These are phyloP conservation scores for Aspergillus fijiensis DNA, from an alignment of 2,329 filamentous ascomycete genomes.

Conservation along the genomic window DNA sequence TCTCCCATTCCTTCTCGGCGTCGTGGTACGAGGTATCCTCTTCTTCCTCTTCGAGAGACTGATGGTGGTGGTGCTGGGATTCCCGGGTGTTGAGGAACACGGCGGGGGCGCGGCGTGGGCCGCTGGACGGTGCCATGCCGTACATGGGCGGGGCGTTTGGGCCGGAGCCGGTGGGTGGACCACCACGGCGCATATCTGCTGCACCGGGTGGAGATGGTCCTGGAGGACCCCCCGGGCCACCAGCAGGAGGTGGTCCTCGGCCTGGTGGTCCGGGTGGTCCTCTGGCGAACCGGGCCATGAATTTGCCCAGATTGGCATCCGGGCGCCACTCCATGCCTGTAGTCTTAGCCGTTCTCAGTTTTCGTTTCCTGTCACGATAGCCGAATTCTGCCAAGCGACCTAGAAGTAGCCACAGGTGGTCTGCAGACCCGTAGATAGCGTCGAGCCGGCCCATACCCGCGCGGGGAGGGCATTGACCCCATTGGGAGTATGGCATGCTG, in stretches of 20 bases:
- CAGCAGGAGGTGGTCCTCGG: constrained; percentile 12
- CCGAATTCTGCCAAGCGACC: constrained; percentile 78
- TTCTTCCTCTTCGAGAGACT: constrained; percentile 53
- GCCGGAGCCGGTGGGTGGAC: constrained; percentile 7
- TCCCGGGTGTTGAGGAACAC: constrained; percentile 49
- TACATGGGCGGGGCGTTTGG: constrained; percentile 43
- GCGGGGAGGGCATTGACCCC: constrained; percentile 85
- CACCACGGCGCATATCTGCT: constrained; percentile 7
- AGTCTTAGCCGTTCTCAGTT: constrained; percentile 65
- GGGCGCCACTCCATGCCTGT: constrained; percentile 60
- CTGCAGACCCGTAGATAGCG: constrained; percentile 82
- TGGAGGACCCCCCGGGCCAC: constrained; percentile 13
- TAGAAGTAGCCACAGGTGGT: constrained; percentile 80
- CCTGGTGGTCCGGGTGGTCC: constrained; percentile 11
- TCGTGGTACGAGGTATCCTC: constrained; percentile 64
- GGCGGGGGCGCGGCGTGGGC: constrained; percentile 45
- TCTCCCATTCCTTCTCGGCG: constrained; percentile 76
- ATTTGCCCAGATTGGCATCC: constrained; percentile 48
- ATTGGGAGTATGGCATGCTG: constrained; percentile 76
- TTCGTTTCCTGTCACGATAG: constrained; percentile 73
- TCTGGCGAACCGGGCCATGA: constrained; percentile 34
- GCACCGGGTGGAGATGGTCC: constrained; percentile 10
- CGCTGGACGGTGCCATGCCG: constrained; percentile 49
- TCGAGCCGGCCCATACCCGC: constrained; percentile 74
- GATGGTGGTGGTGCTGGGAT: background rate